A percentile compares a stretch with the other conserved stretches of the same genome.
Conservation (phyloP, 2,329 filamentous ascomycete species). For the Pseudogymnoascus verrucosus region DNA sequence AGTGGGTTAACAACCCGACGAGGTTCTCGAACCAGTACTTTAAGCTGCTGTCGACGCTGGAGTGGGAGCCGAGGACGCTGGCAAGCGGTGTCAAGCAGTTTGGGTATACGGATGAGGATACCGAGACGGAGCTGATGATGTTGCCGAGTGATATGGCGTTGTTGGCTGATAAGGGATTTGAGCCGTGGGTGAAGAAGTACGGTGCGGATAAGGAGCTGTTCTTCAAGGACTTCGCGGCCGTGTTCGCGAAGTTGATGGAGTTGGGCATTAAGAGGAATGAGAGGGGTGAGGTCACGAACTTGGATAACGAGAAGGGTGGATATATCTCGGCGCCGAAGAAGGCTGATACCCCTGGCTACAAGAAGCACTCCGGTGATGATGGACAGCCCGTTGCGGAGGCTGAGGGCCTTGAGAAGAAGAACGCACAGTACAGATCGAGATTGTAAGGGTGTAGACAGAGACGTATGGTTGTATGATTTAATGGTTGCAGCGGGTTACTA, state of each 20-base stretch:
- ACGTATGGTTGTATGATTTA: slow-evolving; percentile 23
- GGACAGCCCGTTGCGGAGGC: slow-evolving; percentile 29
- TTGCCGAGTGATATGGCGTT: slow-evolving; percentile 56
- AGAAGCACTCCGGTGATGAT: slow-evolving; percentile 25
- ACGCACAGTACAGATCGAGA: slow-evolving; percentile 29
- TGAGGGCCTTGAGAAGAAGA: slow-evolving; percentile 20
- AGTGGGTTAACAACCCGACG: slow-evolving; percentile 53
- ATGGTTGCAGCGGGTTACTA: not conserved
- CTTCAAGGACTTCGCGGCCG: slow-evolving; percentile 51
- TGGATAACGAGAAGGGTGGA: slow-evolving; percentile 49
- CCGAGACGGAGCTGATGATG: slow-evolving; percentile 54
- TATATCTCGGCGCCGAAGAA: slow-evolving; percentile 51
- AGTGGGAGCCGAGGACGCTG: slow-evolving; percentile 48
- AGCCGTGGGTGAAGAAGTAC: slow-evolving; percentile 49
- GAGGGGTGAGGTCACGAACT: slow-evolving; percentile 44
- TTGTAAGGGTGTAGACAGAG: slow-evolving; percentile 26
- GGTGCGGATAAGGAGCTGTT: slow-evolving; percentile 54
- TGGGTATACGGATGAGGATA: slow-evolving; percentile 50
- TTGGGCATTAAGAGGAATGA: slow-evolving; percentile 50
- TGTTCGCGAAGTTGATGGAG: slow-evolving; percentile 53
- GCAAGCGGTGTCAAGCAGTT: slow-evolving; percentile 48
- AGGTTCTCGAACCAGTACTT: slow-evolving; percentile 52
- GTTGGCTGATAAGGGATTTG: slow-evolving; percentile 44
- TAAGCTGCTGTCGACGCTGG: slow-evolving; percentile 40
- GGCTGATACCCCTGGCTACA: slow-evolving; percentile 30